phyloP scores from a whole-genome alignment of 139 green algal genomes.

The Monoraphidium neglectum region DNA sequence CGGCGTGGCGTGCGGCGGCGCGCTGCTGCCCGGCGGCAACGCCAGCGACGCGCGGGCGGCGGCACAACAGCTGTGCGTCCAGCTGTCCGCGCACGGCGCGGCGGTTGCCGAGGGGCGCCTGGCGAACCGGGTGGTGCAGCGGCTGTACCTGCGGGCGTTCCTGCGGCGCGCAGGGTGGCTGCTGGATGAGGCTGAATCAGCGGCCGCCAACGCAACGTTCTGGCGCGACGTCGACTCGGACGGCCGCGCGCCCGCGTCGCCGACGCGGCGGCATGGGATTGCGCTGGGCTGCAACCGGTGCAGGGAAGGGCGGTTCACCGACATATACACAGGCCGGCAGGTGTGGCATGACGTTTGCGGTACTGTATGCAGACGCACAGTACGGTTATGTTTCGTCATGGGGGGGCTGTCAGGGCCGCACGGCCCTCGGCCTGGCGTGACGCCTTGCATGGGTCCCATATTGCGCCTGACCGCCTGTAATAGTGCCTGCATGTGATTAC shows the following conservation, averaged over 20 bases:
- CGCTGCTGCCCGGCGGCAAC: neutral
- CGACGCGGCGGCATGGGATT: slow-evolving; percentile 6
- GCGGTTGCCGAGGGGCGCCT: neutral
- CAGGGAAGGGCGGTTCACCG: slow-evolving; percentile 4
- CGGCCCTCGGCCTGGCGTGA: neutral
- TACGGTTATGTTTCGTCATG: neutral
- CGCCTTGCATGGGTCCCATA: neutral
- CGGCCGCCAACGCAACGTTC: slow-evolving; percentile 8
- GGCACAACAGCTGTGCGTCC: slow-evolving; percentile 11
- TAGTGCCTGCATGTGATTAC: neutral
- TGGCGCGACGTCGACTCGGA: slow-evolving; percentile 9
- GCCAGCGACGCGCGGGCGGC: slow-evolving; percentile 9
- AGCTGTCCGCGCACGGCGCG: neutral
- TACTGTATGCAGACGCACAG: neutral
- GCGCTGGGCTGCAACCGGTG: slow-evolving; percentile 15
- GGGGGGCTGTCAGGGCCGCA: neutral
- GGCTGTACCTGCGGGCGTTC: slow-evolving; percentile 24
- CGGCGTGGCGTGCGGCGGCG: slow-evolving; percentile 3
- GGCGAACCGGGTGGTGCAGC: slow-evolving; percentile 8
- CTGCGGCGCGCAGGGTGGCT: slow-evolving; percentile 4
- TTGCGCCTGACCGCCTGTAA: neutral
- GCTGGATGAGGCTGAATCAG: neutral
- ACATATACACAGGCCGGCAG: slow-evolving; percentile 26
- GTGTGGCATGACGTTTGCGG: neutral
- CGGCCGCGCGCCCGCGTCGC: slow-evolving; percentile 6